Percentiles rank a stretch among this genome's conserved stretches.
Conservation (phyloP, 805 yeast species). For the Ogataea zsoltii region DNA sequence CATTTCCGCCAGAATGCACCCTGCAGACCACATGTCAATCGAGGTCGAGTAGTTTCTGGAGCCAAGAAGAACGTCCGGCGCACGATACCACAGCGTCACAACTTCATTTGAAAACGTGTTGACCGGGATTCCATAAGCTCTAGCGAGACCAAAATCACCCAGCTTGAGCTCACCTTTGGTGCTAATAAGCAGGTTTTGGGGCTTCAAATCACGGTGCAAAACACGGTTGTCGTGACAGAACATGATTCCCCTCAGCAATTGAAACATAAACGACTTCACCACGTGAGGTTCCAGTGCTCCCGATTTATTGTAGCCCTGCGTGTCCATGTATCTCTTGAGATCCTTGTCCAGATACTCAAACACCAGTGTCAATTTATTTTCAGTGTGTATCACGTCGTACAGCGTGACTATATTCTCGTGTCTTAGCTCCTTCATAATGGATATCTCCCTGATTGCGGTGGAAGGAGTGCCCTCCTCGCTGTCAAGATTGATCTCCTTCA, state of each 20-base stretch:
- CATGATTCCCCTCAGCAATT: conserved; percentile 83
- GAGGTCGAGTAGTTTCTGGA: conserved; percentile 95
- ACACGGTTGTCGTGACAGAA: conserved; percentile 84
- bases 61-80: conserved; percentile 95
- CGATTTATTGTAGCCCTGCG: conserved; percentile 56
- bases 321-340: conserved; percentile 91
- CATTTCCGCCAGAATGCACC: conserved; percentile 98
- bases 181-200: conserved; percentile 89
- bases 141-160: conserved; percentile 95
- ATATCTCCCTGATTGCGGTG: conserved; percentile 95
- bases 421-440: conserved; percentile 90
- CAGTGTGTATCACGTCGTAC: conserved; percentile 95
- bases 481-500: conserved; percentile 92
- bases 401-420: conserved; percentile 90
- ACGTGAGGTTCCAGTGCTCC: conserved; percentile 74
- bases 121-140: conserved; percentile 98
- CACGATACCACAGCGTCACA: conserved; percentile 96
- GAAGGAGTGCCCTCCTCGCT: conserved; percentile 99
- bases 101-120: conserved; percentile 97
- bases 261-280: conserved; percentile 92
- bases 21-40: conserved; percentile 98
- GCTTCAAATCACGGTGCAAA: conserved; percentile 87
- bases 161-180: conserved; percentile 87
- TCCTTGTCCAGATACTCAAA: conserved; percentile 94
- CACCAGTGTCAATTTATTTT: conserved; percentile 89